Evolutionary conservation across 768 basidiomycete species (phyloP).

Genomic region (Botryobasidium botryosum): DNA sequence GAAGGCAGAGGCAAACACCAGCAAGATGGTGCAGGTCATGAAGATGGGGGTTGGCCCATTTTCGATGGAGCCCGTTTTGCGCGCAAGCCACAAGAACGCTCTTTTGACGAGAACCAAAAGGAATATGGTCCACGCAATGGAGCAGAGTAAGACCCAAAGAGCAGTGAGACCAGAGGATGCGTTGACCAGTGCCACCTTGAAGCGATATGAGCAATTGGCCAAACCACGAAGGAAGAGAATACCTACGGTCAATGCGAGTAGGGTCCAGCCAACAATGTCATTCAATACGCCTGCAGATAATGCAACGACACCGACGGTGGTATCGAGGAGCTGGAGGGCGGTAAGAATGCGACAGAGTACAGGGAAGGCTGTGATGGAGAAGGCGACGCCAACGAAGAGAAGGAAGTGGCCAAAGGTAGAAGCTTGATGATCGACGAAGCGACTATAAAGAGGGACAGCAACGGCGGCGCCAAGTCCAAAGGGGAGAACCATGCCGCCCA

Average conservation of each 20-base stretch:
- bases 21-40: conserved; percentile 67
- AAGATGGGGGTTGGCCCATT: conserved; percentile 75
- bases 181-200: conserved; percentile 88
- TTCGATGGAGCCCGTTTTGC: conserved; percentile 60
- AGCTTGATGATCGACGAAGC: conserved; percentile 48
- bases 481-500: conserved; percentile 76
- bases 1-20: conserved; percentile 76
- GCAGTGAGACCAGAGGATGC: conserved; percentile 48
- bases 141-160: neutral
- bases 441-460: conserved; percentile 48
- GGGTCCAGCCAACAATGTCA: conserved; percentile 73
- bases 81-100: conserved; percentile 53
- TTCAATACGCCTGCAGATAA: conserved; percentile 62
- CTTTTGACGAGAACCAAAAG: conserved; percentile 49
- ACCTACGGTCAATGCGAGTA: conserved; percentile 78
- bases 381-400: conserved; percentile 87
- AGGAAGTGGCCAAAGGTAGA: conserved; percentile 73
- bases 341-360: conserved; percentile 13
- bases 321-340: conserved; percentile 81
- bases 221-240: no score
- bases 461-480: conserved; percentile 71
- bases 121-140: conserved; percentile 64
- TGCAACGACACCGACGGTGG: conserved; percentile 81
- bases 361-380: conserved; percentile 64
- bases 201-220: no score